Conservation (phyloP, 169 alveolate genomes). For the Eimeria brunetti region DNA sequence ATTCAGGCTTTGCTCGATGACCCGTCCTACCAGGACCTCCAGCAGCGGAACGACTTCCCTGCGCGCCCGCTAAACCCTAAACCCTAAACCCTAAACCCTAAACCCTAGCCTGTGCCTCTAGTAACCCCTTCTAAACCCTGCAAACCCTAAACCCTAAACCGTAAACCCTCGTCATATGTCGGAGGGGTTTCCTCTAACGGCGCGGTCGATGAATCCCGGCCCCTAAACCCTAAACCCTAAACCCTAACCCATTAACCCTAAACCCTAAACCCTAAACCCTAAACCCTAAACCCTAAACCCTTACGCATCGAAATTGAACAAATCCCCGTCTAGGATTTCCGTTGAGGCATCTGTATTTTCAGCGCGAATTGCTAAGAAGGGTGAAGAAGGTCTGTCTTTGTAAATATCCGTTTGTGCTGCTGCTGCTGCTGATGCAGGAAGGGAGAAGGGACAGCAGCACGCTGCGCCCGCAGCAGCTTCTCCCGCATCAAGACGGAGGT, state of each 20-base stretch:
- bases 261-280: constrained; percentile 35
- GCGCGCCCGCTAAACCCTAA: neutral
- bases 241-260: constrained; percentile 1
- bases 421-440: neutral
- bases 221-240: neutral
- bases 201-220: too few relatives aligned
- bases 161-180: too few relatives aligned
- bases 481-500: neutral
- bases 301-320: neutral
- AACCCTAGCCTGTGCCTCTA: too few relatives aligned
- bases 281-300: neutral
- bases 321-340: neutral
- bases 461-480: constrained; percentile 5
- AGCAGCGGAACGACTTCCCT: constrained; percentile 22
- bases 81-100: constrained; percentile 23
- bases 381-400: neutral
- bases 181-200: too few relatives aligned
- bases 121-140: too few relatives aligned
- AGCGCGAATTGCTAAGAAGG: neutral
- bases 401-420: neutral
- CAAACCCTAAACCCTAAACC: constrained; percentile 17
- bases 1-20: constrained; percentile 23
- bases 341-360: neutral
- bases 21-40: constrained; percentile 6
- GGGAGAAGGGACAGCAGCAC: neutral